phyloP scores from a whole-genome alignment of 208 protist genomes.

The Sergeia podlipaevii region DNA sequence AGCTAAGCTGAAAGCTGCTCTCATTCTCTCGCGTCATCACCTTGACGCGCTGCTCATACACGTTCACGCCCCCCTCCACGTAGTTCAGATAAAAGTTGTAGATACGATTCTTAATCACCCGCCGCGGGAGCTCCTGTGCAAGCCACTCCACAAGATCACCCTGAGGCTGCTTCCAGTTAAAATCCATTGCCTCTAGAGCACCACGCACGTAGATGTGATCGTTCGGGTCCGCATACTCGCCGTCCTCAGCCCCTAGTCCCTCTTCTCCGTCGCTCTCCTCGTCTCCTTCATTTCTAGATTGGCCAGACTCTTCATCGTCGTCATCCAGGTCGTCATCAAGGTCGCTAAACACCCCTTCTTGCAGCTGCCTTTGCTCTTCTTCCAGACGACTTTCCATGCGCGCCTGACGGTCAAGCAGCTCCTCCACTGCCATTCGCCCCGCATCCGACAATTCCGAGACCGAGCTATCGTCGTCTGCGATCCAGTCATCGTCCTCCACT shows the following conservation, averaged over 20 bases:
- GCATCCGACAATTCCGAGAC: conserved; percentile 77
- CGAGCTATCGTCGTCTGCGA: conserved; percentile 62
- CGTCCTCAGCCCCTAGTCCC: background rate
- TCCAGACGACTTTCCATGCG: conserved; percentile 52
- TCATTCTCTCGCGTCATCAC: conserved; percentile 92
- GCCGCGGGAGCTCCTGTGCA: conserved; percentile 82
- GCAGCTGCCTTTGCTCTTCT: conserved; percentile 60
- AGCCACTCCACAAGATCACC: conserved; percentile 88
- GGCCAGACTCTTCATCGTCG: conserved; percentile 41
- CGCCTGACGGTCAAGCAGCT: conserved; percentile 65
- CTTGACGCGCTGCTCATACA: conserved; percentile 82
- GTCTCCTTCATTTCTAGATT: conserved; percentile 16
- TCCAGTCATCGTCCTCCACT: conserved; percentile 53
- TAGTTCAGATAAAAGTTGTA: conserved; percentile 93
- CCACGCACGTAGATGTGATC: conserved; percentile 71
- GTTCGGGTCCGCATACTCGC: conserved; percentile 19
- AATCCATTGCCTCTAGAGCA: conserved; percentile 68
- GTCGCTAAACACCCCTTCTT: conserved; percentile 88
- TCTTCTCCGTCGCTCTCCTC: conserved; percentile 15
- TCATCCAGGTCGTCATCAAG: conserved; percentile 28
- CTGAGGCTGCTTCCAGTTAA: conserved; percentile 87
- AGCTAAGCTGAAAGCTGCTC: conserved; percentile 93
- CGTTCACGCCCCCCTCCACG: conserved; percentile 62
- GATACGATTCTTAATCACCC: conserved; percentile 87
- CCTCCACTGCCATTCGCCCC: conserved; percentile 67